Conservation (phyloP, 163 green algal genomes). For the Chloroidium sp. region DNA sequence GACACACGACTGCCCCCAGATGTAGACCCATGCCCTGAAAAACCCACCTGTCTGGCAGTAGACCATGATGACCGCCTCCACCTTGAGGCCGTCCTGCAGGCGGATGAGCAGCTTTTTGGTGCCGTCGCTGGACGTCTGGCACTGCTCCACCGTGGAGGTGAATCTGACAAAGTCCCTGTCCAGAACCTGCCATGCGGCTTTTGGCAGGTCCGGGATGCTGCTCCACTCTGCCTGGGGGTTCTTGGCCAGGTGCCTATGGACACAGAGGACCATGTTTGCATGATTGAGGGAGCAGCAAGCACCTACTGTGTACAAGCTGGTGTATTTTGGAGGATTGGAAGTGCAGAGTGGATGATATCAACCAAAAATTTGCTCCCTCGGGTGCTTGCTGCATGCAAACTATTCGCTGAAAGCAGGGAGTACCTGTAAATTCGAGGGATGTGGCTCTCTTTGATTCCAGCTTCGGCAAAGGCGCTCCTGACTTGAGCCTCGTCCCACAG, state of each 20-base stretch:
- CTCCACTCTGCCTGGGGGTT: constrained; percentile 44
- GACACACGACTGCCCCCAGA: no score
- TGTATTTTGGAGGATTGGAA: not conserved
- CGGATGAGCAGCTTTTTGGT: constrained; percentile 89
- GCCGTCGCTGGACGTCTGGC: constrained; percentile 45
- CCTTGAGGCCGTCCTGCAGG: constrained; percentile 85
- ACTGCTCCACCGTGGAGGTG: constrained; percentile 36
- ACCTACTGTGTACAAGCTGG: not conserved
- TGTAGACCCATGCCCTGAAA: no score
- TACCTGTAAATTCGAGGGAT: constrained; percentile 46
- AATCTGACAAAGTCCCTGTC: constrained; percentile 44
- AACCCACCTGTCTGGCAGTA: constrained; percentile 67
- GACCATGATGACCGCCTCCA: constrained; percentile 92
- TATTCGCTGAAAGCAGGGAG: not conserved
- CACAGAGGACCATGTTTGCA: not conserved
- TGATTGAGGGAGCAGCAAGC: not conserved
- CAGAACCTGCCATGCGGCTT: constrained; percentile 44
- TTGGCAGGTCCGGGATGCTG: constrained; percentile 63
- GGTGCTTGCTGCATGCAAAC: not conserved
- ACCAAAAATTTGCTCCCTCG: not conserved
- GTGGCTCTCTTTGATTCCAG: constrained; percentile 18
- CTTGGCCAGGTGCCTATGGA: constrained; percentile 42
- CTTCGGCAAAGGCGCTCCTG: constrained; percentile 36
- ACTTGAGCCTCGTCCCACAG: constrained; percentile 53
- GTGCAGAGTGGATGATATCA: not conserved